Percentiles rank a stretch among this genome's conserved stretches.
Evolutionary conservation across 176 grass and related monocot species (phyloP).

Genomic region (Urochloa ruziziensis): DNA sequence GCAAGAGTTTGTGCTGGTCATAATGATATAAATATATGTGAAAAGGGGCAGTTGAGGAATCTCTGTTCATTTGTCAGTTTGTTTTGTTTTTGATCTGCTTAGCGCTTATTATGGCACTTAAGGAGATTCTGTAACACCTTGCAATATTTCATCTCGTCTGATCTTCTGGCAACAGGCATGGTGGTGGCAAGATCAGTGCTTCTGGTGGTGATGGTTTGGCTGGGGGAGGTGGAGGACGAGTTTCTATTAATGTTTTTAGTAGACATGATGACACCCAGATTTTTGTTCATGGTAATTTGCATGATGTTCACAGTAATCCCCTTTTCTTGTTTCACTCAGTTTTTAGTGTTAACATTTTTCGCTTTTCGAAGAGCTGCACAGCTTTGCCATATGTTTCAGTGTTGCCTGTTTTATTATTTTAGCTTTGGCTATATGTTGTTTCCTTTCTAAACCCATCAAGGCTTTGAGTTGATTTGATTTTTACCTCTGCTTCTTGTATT

Average conservation of each 20-base stretch:
- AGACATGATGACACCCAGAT: constrained; percentile 82
- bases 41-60: background rate
- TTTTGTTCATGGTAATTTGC: constrained; percentile 78
- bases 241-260: constrained; percentile 93
- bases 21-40: background rate
- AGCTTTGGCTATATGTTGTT: background rate
- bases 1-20: background rate
- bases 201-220: constrained; percentile 91
- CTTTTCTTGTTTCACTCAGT: background rate
- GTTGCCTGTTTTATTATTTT: background rate
- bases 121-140: constrained; percentile 15
- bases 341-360: background rate
- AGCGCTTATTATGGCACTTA: background rate
- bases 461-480: background rate
- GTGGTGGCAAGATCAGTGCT: constrained; percentile 90
- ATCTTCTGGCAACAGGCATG: constrained; percentile 67
- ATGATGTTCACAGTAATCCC: constrained; percentile 5
- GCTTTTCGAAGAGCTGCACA: background rate
- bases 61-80: background rate
- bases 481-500: constrained; percentile 8
- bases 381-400: background rate
- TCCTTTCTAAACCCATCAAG: constrained; percentile 13
- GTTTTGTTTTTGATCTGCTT: constrained; percentile 18
- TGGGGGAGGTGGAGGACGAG: constrained; percentile 90
- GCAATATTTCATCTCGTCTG: constrained; percentile 32